Percentiles rank a stretch among this genome's conserved stretches.
Evolutionary conservation across 2,329 filamentous ascomycete species (phyloP).

Genomic region (Ceratocystiopsis sp.): DNA sequence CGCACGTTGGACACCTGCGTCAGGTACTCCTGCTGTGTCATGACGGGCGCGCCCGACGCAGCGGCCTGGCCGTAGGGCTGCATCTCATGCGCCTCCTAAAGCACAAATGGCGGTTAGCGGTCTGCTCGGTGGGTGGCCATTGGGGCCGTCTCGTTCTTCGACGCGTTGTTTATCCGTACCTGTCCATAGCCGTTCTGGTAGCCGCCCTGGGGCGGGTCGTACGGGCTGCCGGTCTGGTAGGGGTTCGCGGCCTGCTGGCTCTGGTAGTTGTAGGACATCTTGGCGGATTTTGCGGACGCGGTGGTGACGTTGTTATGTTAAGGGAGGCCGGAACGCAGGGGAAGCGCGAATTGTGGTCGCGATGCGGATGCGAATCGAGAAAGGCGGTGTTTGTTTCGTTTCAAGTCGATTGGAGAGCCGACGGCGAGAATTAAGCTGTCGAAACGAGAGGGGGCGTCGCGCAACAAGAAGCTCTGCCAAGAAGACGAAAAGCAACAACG

Average conservation of each 20-base stretch:
- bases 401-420: too few relatives aligned
- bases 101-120: background rate
- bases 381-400: too few relatives aligned
- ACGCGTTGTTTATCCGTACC: background rate
- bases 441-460: background rate
- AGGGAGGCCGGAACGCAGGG: too few relatives aligned
- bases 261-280: conserved; percentile 45
- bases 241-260: conserved; percentile 5
- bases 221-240: conserved; percentile 38
- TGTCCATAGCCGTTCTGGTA: conserved; percentile 22
- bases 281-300: conserved; percentile 5
- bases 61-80: conserved; percentile 18
- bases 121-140: background rate
- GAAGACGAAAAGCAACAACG: background rate
- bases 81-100: conserved; percentile 34
- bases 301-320: too few relatives aligned
- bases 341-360: too few relatives aligned
- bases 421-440: too few relatives aligned
- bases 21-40: conserved; percentile 52
- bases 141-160: background rate
- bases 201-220: conserved; percentile 32
- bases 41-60: conserved; percentile 15
- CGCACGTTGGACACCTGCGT: conserved; percentile 49
- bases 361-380: too few relatives aligned
- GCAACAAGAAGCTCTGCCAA: background rate